phyloP scores from a whole-genome alignment of 2,329 filamentous ascomycete species.

The Diaporthe sp. region DNA sequence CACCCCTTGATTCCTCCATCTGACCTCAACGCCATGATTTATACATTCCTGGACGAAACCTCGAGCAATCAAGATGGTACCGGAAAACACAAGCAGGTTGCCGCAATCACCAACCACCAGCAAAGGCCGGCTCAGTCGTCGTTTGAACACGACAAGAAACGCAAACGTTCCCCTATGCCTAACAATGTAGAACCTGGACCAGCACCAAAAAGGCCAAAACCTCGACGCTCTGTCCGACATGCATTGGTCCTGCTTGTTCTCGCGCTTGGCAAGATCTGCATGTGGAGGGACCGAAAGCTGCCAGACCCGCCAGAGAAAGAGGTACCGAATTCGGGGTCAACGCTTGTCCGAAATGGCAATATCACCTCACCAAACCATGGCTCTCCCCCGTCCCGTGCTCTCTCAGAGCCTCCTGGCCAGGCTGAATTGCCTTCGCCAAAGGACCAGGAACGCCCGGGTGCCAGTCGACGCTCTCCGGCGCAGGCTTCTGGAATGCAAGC shows the following conservation, averaged over 20 bases:
- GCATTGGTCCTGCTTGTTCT: conserved; percentile 86
- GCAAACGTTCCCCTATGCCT: conserved; percentile 64
- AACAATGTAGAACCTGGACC: conserved; percentile 45
- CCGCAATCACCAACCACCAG: conserved; percentile 35
- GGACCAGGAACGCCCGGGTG: conserved; percentile 56
- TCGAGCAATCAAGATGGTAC: conserved; percentile 44
- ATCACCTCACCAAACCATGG: conserved; percentile 64
- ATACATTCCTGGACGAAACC: conserved; percentile 61
- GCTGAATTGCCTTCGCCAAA: conserved; percentile 63
- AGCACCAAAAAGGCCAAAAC: conserved; percentile 57
- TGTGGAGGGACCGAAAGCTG: conserved; percentile 59
- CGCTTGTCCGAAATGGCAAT: conserved; percentile 59
- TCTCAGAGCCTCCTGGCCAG: conserved; percentile 52
- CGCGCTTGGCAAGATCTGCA: conserved; percentile 86
- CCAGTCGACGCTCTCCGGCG: conserved; percentile 63
- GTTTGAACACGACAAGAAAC: conserved; percentile 54
- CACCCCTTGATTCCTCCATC: conserved; percentile 69
- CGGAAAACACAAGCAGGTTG: conserved; percentile 35
- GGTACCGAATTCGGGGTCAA: conserved; percentile 48
- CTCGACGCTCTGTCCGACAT: conserved; percentile 77
- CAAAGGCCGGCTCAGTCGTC: conserved; percentile 30
- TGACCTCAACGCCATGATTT: conserved; percentile 64
- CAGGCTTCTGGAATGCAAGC: conserved; percentile 44
- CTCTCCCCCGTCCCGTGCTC: conserved; percentile 60
- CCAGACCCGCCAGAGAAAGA: conserved; percentile 66